Evolutionary conservation across 2,329 filamentous ascomycete species (phyloP), one percentile per base, ranked within the genome.

Genomic region (Fusarium musae): DNA sequence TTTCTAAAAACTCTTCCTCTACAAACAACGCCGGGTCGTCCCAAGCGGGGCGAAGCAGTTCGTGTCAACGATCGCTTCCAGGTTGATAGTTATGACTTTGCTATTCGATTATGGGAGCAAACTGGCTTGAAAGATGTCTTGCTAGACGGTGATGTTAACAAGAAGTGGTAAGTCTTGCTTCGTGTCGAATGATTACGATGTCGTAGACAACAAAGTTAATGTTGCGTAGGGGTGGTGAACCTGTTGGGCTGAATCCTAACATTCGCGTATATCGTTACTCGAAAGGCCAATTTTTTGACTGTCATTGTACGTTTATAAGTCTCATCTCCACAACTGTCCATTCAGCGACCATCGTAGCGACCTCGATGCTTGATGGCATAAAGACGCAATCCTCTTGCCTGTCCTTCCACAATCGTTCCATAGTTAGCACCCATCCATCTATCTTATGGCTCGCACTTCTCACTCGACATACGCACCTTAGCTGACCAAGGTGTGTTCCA

Each of bases 11-110:
- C 87, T 0, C 83, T 97, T 6, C 91, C 93, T 0, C 84, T 97
- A 50, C 88, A 88, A 49, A 97, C 94, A 2, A 97, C 94, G 0
- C 94, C 94, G 0, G 90, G 90, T 1, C 91, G 90, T 69, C 94
- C 94, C 3, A 96, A 93, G 80, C 91, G 90, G 69, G 94, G 93
- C 53, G 92, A 96, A 62, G 95, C 95, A 3, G 88, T 94, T 12
- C 88, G 96, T 40, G 93, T 97, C 52, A 98, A 98, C 80, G 96
- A 98, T 80, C 90, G 96, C 16, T 97, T 93, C 77, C 94, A 97
- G 82, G 85, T 97, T 26, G 85, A 95, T 34, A 95, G 98, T 83
- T 82, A 89, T 34, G 81, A 73, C 1, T 97, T 98, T 81, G 93
- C 95, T 1, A 86, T 90, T 76, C 85, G 88, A 61, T 82, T 98